Conservation (phyloP, 148 eudicot species). For the Tetragonia tetragonoides region DNA sequence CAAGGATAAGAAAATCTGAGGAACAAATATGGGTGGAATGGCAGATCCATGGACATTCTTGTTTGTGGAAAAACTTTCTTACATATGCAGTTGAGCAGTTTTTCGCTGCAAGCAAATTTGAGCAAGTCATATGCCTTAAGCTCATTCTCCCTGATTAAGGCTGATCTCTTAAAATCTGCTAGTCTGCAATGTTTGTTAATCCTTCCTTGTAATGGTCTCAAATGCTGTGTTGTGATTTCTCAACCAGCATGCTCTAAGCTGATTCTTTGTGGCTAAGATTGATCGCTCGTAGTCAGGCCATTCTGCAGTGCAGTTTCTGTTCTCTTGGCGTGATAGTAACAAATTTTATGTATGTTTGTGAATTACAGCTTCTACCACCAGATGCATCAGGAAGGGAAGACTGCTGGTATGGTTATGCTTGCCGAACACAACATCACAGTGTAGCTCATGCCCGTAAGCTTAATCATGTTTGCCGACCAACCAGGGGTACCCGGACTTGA, state of each 20-base stretch:
- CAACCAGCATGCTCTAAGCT: not conserved
- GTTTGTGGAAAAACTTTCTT: no score
- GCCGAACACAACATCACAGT: slow-evolving; percentile 82
- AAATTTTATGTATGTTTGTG: not conserved
- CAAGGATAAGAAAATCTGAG: no score
- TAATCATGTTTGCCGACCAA: slow-evolving; percentile 92
- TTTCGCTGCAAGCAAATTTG: no score
- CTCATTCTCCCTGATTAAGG: no score
- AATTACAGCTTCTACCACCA: slow-evolving; percentile 53
- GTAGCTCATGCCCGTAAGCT: slow-evolving; percentile 72
- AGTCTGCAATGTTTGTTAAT: no score
- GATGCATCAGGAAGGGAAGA: slow-evolving; percentile 60
- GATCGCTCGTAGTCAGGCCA: not conserved
- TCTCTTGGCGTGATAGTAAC: not conserved
- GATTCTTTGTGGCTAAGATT: not conserved
- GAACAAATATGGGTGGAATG: no score
- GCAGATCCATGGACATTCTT: no score
- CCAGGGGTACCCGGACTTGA: slow-evolving; percentile 52
- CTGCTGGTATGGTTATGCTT: slow-evolving; percentile 92
- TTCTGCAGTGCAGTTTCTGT: not conserved
- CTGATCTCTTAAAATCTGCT: no score
- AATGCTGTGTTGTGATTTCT: no score
- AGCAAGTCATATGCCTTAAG: no score
- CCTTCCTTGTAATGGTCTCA: no score
- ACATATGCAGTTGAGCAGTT: no score